phyloP scores from a whole-genome alignment of 768 basidiomycete genomes.

The Calvatia gigantea region DNA sequence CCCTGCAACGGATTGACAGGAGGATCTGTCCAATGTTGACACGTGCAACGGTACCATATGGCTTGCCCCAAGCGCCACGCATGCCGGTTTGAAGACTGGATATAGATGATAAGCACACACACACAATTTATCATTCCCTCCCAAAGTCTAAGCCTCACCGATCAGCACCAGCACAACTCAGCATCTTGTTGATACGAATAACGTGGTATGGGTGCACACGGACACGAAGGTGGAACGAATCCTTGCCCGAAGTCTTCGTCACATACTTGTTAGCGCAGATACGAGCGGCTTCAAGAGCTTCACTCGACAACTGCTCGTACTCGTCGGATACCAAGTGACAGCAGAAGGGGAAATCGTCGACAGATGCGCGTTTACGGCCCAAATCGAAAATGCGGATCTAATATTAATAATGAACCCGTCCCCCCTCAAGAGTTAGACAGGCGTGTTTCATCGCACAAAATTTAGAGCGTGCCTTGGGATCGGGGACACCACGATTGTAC shows the following conservation, averaged over 20 bases:
- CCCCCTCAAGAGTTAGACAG: not conserved
- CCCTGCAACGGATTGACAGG: conserved; percentile 84
- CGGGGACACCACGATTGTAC: conserved; percentile 99
- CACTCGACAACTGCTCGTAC: conserved; percentile 93
- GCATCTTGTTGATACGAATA: conserved; percentile 99
- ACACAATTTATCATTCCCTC: not conserved
- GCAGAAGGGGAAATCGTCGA: conserved; percentile 98
- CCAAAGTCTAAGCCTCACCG: conserved; percentile 46
- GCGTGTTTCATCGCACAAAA: not conserved
- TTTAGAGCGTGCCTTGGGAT: conserved; percentile 67
- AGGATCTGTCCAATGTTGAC: conserved; percentile 98
- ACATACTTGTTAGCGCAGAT: conserved; percentile 99
- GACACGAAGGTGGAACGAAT: conserved; percentile 97
- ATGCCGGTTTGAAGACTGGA: conserved; percentile 91
- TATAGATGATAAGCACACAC: not conserved
- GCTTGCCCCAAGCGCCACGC: conserved; percentile 99
- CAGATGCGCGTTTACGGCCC: conserved; percentile 91
- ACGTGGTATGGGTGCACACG: conserved; percentile 99
- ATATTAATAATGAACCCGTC: not conserved
- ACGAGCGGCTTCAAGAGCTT: conserved; percentile 96
- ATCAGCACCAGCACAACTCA: conserved; percentile 99
- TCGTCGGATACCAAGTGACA: conserved; percentile 96
- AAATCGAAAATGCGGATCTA: conserved; percentile 97
- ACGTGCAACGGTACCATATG: conserved; percentile 93
- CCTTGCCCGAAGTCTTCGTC: conserved; percentile 96